Conservation (phyloP, 2,329 filamentous ascomycete species). For the Thelonectria rubi region DNA sequence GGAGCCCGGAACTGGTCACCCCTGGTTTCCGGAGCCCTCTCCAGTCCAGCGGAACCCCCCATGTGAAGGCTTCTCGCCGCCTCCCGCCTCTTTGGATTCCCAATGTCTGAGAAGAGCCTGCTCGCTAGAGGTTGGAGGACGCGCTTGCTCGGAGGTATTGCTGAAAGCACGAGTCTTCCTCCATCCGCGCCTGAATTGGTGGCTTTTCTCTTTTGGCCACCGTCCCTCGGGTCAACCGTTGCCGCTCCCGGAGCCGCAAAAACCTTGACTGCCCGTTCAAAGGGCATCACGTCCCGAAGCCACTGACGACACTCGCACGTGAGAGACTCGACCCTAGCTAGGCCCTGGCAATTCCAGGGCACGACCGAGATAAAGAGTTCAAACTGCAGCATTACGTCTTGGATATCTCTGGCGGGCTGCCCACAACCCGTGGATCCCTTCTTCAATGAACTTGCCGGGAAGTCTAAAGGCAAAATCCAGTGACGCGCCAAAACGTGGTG, state of each 20-base stretch:
- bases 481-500: slow-evolving; percentile 7
- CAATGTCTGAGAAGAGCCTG: neutral
- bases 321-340: slow-evolving; percentile 1
- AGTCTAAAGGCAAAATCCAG: neutral
- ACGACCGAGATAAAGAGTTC: too few species aligned
- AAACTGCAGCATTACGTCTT: slow-evolving; percentile 9
- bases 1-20: slow-evolving; percentile 15
- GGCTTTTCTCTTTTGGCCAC: neutral
- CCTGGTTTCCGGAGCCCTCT: slow-evolving; percentile 15
- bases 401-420: neutral
- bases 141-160: too few species aligned
- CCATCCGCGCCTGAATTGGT: neutral
- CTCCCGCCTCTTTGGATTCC: slow-evolving; percentile 19
- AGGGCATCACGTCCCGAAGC: slow-evolving; percentile 29
- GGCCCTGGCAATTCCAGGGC: too few species aligned
- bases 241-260: slow-evolving; percentile 25
- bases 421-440: slow-evolving; percentile 1
- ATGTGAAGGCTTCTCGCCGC: slow-evolving; percentile 20
- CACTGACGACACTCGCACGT: slow-evolving; percentile 31
- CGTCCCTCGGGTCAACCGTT: slow-evolving; percentile 20
- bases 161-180: too few species aligned
- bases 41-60: slow-evolving; percentile 10
- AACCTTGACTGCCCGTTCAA: slow-evolving; percentile 19
- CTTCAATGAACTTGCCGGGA: neutral
- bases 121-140: neutral